Conservation (phyloP, 2,329 filamentous ascomycete species). For the Ascochyta fabae region DNA sequence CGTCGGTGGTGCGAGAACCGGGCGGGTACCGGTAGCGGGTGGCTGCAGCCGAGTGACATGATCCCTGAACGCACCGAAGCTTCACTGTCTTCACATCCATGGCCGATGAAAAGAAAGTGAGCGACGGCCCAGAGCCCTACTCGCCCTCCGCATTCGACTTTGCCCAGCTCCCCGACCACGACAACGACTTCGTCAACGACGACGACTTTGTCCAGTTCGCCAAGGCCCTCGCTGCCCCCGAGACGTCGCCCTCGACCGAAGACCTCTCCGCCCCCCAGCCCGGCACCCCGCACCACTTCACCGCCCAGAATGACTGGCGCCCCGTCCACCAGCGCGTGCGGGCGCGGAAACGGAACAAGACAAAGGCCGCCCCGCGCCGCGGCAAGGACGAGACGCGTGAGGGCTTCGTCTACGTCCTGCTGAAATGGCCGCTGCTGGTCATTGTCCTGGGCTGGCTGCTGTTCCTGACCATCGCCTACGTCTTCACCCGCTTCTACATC, state of each 20-base stretch:
- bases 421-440: constrained; percentile 90
- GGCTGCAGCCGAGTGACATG: neutral
- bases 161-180: constrained; percentile 75
- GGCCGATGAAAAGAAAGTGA: constrained; percentile 54
- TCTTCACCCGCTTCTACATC: constrained; percentile 86
- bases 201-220: constrained; percentile 80
- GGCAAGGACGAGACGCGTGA: constrained; percentile 90
- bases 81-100: constrained; percentile 33
- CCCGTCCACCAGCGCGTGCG: constrained; percentile 78
- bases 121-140: constrained; percentile 66
- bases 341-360: constrained; percentile 57
- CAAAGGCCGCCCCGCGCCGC: constrained; percentile 49
- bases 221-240: constrained; percentile 80
- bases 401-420: constrained; percentile 84
- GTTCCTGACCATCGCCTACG: constrained; percentile 75
- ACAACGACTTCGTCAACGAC: constrained; percentile 76
- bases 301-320: constrained; percentile 94
- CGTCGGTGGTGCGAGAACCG: constrained; percentile 1
- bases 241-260: constrained; percentile 69
- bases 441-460: constrained; percentile 81
- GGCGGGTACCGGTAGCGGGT: neutral
- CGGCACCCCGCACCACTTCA: constrained; percentile 68
- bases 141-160: constrained; percentile 70
- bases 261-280: constrained; percentile 58
- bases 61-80: neutral